Base-by-base conservation (phyloP, 2,329 filamentous ascomycete genomes). In the Paecilomyces sp. region DNA sequence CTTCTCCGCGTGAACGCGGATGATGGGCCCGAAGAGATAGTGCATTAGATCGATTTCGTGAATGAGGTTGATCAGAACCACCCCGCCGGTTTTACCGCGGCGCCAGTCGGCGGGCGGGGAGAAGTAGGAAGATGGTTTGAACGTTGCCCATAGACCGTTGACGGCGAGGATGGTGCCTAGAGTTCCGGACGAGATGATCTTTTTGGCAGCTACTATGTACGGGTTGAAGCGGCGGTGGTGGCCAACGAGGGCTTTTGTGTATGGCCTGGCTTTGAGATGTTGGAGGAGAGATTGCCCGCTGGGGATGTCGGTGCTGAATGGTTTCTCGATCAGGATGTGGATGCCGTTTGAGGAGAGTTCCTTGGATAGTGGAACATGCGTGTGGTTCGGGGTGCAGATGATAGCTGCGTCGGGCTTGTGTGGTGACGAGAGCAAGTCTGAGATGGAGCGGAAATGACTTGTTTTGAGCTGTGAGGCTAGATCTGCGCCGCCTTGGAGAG, bases 181-280 rank as follows among this genome's bases (percentile, higher is more conserved):
- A 0, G 68, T 68, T 0, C 74, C 72, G 0, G 72, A 66, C 0
- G 68, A 63, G 0, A 86, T 63, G 0, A 77, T 70, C 13, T 76
- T 63, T 62, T 84, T 85, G 0, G 82, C 75, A 1, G 79, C 75
- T 5, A 77, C 69, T 4, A 84, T 77, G 66, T 83, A 84, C 0
- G 80, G 80, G 64, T 86, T 85, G 72, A 86, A 86, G 2, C 84
- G 78, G 9, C 84, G 76, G 65, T 86, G 84, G 62, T 86, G 83
- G 6, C 83, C 84, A 1, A 84, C 80, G 0, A 85, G 71, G 0
- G 82, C 70, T n/a, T 78, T 77, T n/a, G 79, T 69, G 1, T 68
- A 65, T 0, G 70, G 25, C 3, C 25, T 63, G 6, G 62, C 60
- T 5, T 64, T 60, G 1, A 66, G 62, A 2, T 61, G 62, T n/a